These are phyloP conservation scores for Thalia dealbata DNA, from an alignment of 176 grass and related monocot species.

Conservation along the genomic window DNA sequence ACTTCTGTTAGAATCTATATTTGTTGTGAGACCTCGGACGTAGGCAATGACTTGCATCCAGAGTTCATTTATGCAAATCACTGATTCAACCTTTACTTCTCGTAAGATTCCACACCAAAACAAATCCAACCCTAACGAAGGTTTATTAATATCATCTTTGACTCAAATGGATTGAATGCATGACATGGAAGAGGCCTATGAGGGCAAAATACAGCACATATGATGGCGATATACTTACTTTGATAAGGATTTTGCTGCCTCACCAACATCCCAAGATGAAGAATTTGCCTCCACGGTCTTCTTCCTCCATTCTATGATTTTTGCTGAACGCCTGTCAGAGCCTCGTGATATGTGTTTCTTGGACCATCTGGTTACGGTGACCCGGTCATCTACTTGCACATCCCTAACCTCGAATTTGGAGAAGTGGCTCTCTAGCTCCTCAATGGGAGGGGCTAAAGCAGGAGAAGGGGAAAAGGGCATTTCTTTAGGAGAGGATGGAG, in stretches of 20 bases:
- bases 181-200: background rate
- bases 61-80: background rate
- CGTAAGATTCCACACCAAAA: background rate
- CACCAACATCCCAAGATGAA: slow-evolving; percentile 73
- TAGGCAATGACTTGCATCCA: background rate
- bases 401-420: slow-evolving; percentile 79
- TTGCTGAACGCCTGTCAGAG: slow-evolving; percentile 64
- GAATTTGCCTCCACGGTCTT: slow-evolving; percentile 37
- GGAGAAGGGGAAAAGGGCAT: slow-evolving; percentile 47
- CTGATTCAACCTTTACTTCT: background rate
- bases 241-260: slow-evolving; percentile 52
- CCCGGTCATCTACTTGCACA: slow-evolving; percentile 89
- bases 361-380: slow-evolving; percentile 89
- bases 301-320: slow-evolving; percentile 77
- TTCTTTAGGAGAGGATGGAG: slow-evolving; percentile 51
- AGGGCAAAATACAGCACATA: background rate
- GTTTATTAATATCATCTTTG: background rate
- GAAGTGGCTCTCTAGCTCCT: slow-evolving; percentile 42
- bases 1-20: too few species aligned
- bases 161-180: background rate
- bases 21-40: too few species aligned
- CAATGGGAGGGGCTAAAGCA: slow-evolving; percentile 38
- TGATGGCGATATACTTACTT: slow-evolving; percentile 43
- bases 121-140: background rate
- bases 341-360: slow-evolving; percentile 65